phyloP scores from a whole-genome alignment of 805 yeast genomes.

The Myxozyma mucilagina region DNA sequence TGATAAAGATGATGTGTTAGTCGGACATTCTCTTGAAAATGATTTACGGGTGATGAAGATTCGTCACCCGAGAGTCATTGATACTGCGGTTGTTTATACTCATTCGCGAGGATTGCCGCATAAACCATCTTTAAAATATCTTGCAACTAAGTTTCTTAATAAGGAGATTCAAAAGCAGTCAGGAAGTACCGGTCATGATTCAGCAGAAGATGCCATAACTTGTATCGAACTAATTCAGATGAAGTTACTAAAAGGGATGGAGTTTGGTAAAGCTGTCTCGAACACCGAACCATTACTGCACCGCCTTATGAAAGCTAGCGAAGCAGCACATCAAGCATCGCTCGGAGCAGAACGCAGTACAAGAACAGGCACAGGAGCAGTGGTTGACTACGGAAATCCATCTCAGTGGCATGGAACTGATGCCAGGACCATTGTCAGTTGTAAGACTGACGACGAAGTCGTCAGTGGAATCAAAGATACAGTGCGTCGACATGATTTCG shows the following conservation, averaged over 20 bases:
- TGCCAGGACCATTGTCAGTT: slow-evolving; percentile 46
- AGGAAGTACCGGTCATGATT: slow-evolving; percentile 71
- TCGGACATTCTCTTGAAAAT: slow-evolving; percentile 89
- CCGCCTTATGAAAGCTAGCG: slow-evolving; percentile 26
- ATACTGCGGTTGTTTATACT: slow-evolving; percentile 71
- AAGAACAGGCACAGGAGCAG: slow-evolving; percentile 34
- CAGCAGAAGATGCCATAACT: slow-evolving; percentile 80
- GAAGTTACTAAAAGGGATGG: slow-evolving; percentile 65
- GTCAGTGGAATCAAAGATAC: slow-evolving; percentile 45
- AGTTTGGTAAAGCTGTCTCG: slow-evolving; percentile 55
- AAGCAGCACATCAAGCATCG: slow-evolving; percentile 3
- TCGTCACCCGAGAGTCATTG: slow-evolving; percentile 73
- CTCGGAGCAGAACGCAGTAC: slow-evolving; percentile 15
- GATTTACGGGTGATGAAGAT: slow-evolving; percentile 73
- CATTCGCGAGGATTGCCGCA: slow-evolving; percentile 83
- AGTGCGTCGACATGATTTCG: slow-evolving; percentile 49
- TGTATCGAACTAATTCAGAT: slow-evolving; percentile 74
- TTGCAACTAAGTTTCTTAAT: slow-evolving; percentile 58
- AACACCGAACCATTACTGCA: slow-evolving; percentile 31
- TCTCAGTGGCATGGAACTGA: slow-evolving; percentile 38
- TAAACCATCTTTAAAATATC: slow-evolving; percentile 72
- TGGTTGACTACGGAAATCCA: slow-evolving; percentile 43
- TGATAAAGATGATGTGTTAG: slow-evolving; percentile 59
- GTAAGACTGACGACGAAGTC: slow-evolving; percentile 61
- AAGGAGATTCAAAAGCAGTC: slow-evolving; percentile 57